phyloP scores from a whole-genome alignment of 2,329 filamentous ascomycete species.

The Trichoderma hamatum region DNA sequence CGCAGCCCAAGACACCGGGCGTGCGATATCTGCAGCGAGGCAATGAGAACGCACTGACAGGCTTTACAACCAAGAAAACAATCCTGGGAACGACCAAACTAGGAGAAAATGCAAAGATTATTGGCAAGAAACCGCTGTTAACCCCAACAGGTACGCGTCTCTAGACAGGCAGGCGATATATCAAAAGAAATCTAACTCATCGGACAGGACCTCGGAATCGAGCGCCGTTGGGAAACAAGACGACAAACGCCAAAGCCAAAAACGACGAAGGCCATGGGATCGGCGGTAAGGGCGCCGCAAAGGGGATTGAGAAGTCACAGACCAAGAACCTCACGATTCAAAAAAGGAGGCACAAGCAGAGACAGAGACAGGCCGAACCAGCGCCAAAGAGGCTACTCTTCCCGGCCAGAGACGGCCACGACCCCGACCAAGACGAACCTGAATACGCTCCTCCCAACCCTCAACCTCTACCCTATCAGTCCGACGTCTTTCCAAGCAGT shows the following conservation, averaged over 20 bases:
- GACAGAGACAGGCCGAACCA: constrained; percentile 55
- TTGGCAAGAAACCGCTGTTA: constrained; percentile 60
- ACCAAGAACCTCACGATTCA: constrained; percentile 62
- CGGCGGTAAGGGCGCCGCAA: constrained; percentile 61
- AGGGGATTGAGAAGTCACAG: constrained; percentile 65
- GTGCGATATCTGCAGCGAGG: constrained; percentile 72
- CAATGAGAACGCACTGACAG: constrained; percentile 72
- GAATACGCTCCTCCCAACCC: constrained; percentile 86
- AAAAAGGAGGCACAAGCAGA: constrained; percentile 63
- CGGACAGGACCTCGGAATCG: constrained; percentile 56
- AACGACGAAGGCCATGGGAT: constrained; percentile 69
- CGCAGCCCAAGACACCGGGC: constrained; percentile 80
- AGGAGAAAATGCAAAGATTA: constrained; percentile 52
- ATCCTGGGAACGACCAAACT: constrained; percentile 61
- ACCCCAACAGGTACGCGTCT: constrained; percentile 76
- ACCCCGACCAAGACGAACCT: constrained; percentile 67
- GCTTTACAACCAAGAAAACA: constrained; percentile 45
- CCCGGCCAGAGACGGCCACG: constrained; percentile 56
- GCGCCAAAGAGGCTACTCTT: constrained; percentile 64
- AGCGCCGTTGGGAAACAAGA: constrained; percentile 89
- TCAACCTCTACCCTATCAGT: constrained; percentile 67
- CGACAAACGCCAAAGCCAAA: constrained; percentile 86
- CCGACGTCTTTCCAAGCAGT: constrained; percentile 65
- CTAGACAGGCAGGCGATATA: not conserved
- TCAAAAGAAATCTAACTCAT: constrained; percentile 21